Percentiles rank a stretch among this genome's conserved stretches.
These are phyloP conservation scores for Monsonia emarginata DNA, from an alignment of 441 rosid species.

Conservation along the genomic window DNA sequence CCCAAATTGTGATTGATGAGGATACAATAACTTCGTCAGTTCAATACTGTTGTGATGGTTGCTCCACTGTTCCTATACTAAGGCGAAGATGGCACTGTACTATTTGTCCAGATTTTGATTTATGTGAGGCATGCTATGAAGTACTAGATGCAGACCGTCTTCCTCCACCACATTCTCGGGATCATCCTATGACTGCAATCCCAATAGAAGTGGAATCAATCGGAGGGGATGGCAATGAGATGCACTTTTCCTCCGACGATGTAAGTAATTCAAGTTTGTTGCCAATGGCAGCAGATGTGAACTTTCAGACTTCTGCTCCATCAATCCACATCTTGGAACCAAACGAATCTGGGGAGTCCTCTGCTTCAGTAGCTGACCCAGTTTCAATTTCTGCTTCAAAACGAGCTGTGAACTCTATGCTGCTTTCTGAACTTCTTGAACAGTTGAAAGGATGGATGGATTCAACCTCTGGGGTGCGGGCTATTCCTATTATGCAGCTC, in stretches of 20 bases:
- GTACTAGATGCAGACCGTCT: slow-evolving; percentile 78
- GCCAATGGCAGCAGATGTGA: slow-evolving; percentile 39
- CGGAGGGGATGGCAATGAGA: slow-evolving; percentile 77
- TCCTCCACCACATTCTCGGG: slow-evolving; percentile 93
- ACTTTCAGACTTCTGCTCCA: slow-evolving; percentile 60
- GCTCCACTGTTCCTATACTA: slow-evolving; percentile 95
- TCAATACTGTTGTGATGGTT: slow-evolving; percentile 98
- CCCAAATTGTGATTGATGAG: slow-evolving; percentile 91
- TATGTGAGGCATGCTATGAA: slow-evolving; percentile 96
- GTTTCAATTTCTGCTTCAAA: slow-evolving; percentile 95
- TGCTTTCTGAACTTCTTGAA: slow-evolving; percentile 85
- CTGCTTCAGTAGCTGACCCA: slow-evolving; percentile 63
- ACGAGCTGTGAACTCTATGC: slow-evolving; percentile 89
- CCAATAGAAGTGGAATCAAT: slow-evolving; percentile 92
- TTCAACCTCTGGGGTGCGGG: slow-evolving; percentile 73
- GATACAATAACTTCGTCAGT: slow-evolving; percentile 95
- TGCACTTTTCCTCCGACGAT: slow-evolving; percentile 75
- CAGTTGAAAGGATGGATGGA: slow-evolving; percentile 98
- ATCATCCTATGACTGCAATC: slow-evolving; percentile 95
- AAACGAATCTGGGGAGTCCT: slow-evolving; percentile 75
- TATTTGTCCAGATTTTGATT: slow-evolving; percentile 95
- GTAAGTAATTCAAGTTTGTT: slow-evolving; percentile 49
- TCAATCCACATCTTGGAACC: slow-evolving; percentile 92
- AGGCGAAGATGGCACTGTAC: slow-evolving; percentile 99
- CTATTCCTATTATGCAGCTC: slow-evolving; percentile 95